A percentile compares a stretch with the other conserved stretches of the same genome.
phyloP scores from a whole-genome alignment of 352 stramenopile species.

The Pythium dissimile region DNA sequence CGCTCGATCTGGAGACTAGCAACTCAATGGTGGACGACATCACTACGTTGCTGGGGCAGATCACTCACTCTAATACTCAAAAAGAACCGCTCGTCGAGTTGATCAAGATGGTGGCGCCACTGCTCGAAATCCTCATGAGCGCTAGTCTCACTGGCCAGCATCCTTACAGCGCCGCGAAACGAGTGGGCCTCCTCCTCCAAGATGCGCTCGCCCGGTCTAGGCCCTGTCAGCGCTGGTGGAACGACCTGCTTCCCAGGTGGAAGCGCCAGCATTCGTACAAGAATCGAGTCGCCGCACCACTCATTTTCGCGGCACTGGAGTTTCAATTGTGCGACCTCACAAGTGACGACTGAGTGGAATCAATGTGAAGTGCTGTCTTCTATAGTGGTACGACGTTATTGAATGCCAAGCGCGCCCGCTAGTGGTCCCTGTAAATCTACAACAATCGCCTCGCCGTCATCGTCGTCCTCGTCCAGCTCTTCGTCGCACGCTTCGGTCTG shows the following conservation, averaged over 20 bases:
- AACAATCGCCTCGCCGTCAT: background rate
- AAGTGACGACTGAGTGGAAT: background rate
- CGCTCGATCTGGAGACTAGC: background rate
- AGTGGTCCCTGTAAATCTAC: background rate
- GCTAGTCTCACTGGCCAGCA: background rate
- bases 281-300: background rate
- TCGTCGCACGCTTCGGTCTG: background rate
- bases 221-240: background rate
- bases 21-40: slow-evolving; percentile 7
- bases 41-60: background rate
- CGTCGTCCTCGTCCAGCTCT: slow-evolving; percentile 2
- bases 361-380: too few species aligned
- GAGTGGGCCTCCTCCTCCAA: background rate
- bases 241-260: background rate
- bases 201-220: background rate
- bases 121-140: slow-evolving; percentile 13
- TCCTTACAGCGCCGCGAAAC: background rate
- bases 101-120: background rate
- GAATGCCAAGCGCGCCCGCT: background rate
- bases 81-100: background rate
- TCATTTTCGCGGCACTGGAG: background rate
- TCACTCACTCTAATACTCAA: too few species aligned
- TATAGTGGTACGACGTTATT: too few species aligned
- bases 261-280: background rate
- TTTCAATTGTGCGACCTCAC: background rate